Percentiles rank a stretch among this genome's conserved stretches.
phyloP scores from a whole-genome alignment of 805 yeast species.

The Cyberlindnera suaveolens region DNA sequence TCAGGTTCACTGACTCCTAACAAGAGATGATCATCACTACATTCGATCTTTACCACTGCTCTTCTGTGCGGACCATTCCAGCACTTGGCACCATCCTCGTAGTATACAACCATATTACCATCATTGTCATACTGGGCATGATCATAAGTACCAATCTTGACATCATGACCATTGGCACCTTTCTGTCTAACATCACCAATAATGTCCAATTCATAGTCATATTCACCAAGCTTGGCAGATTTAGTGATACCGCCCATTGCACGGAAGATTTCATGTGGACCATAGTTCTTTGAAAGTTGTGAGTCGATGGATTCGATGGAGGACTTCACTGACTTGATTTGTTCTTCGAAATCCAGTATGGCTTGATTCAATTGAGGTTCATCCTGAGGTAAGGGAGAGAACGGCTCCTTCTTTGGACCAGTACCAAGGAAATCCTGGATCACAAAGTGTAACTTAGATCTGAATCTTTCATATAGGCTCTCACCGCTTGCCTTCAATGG shows the following conservation, averaged over 20 bases:
- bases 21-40: conserved; percentile 55
- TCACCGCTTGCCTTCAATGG: conserved; percentile 1
- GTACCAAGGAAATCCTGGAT: conserved; percentile 20
- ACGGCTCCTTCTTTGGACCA: neutral
- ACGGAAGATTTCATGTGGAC: conserved; percentile 59
- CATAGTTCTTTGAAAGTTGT: conserved; percentile 33
- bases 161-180: conserved; percentile 36
- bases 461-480: conserved; percentile 5
- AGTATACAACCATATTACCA: conserved; percentile 34
- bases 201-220: conserved; percentile 59
- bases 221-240: conserved; percentile 53
- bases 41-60: conserved; percentile 54
- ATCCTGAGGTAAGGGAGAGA: conserved; percentile 13
- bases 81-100: conserved; percentile 65
- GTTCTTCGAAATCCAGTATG: conserved; percentile 6
- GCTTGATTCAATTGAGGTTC: conserved; percentile 7
- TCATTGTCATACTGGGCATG: conserved; percentile 24
- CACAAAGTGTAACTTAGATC: conserved; percentile 6
- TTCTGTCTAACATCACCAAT: conserved; percentile 53
- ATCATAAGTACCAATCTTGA: conserved; percentile 43
- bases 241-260: conserved; percentile 48
- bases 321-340: neutral
- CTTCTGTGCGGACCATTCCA: conserved; percentile 93
- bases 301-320: conserved; percentile 2
- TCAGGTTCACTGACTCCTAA: conserved; percentile 81